Evolutionary conservation across 139 green algal genomes (phyloP).

Genomic region (Nannochloris sp.): DNA sequence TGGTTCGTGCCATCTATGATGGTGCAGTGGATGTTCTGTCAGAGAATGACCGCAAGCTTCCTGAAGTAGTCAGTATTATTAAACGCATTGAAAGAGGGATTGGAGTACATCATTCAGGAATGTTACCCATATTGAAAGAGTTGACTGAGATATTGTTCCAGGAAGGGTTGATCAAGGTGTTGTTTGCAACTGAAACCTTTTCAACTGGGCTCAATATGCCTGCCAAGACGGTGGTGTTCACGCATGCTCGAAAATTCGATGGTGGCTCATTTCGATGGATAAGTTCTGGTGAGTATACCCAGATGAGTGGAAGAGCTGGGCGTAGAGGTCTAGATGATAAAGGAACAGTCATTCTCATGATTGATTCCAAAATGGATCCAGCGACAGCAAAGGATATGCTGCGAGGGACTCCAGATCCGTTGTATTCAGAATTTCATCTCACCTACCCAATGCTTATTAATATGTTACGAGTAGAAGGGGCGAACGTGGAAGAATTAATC

Average conservation of each 20-base stretch:
- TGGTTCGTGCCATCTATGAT: constrained; percentile 54
- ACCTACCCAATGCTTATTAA: constrained; percentile 76
- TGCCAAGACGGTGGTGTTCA: constrained; percentile 73
- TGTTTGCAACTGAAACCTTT: constrained; percentile 84
- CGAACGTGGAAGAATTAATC: constrained; percentile 46
- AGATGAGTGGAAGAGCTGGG: constrained; percentile 76
- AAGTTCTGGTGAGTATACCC: constrained; percentile 70
- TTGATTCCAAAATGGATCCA: constrained; percentile 75
- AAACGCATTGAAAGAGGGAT: constrained; percentile 55
- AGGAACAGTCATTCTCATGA: constrained; percentile 78
- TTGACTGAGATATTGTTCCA: constrained; percentile 76
- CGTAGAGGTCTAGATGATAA: constrained; percentile 63
- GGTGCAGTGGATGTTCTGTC: constrained; percentile 52
- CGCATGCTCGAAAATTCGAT: constrained; percentile 65
- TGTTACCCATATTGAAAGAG: constrained; percentile 77
- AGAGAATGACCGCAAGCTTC: constrained; percentile 54
- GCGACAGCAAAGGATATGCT: constrained; percentile 66
- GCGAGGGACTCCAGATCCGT: constrained; percentile 54
- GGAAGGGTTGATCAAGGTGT: constrained; percentile 61
- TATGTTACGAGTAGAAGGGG: constrained; percentile 51
- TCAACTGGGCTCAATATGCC: constrained; percentile 82
- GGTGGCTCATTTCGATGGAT: constrained; percentile 56
- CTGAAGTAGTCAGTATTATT: constrained; percentile 39
- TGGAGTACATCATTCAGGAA: constrained; percentile 62
- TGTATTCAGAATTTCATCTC: constrained; percentile 70